phyloP scores from a whole-genome alignment of 306 rosid species.

The Chamaecrista fasciculata region DNA sequence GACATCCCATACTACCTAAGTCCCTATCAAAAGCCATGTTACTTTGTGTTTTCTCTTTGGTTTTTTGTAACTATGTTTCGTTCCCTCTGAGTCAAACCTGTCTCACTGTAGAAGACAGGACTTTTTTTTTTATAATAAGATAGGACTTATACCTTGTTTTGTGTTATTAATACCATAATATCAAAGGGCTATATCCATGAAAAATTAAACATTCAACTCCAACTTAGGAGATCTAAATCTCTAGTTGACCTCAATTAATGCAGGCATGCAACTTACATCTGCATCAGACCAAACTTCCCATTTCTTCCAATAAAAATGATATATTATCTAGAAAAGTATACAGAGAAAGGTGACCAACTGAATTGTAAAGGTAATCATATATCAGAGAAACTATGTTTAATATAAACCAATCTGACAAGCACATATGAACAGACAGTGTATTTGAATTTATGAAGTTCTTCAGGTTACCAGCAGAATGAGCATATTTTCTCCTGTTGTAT shows the following conservation, averaged over 20 bases:
- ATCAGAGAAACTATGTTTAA: conserved; percentile 9
- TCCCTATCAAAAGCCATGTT: too few species aligned
- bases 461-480: conserved; percentile 60
- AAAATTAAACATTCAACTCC: conserved; percentile 6
- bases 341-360: not conserved
- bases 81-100: too few species aligned
- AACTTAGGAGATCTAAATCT: conserved; percentile 11
- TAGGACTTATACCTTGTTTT: too few species aligned
- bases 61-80: too few species aligned
- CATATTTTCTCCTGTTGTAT: conserved; percentile 29
- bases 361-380: conserved; percentile 16
- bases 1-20: too few species aligned
- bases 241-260: too few species aligned
- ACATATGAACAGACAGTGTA: conserved; percentile 22
- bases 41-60: too few species aligned
- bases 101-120: too few species aligned
- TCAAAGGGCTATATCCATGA: too few species aligned
- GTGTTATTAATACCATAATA: too few species aligned
- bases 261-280: conserved; percentile 24
- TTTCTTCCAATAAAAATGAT: not conserved
- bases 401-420: not conserved
- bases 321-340: not conserved
- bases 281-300: conserved; percentile 9
- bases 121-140: too few species aligned
- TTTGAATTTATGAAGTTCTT: conserved; percentile 20